Evolutionary conservation across 805 yeast genomes (phyloP).

Genomic region (Kodamaea hsintzibuensis): DNA sequence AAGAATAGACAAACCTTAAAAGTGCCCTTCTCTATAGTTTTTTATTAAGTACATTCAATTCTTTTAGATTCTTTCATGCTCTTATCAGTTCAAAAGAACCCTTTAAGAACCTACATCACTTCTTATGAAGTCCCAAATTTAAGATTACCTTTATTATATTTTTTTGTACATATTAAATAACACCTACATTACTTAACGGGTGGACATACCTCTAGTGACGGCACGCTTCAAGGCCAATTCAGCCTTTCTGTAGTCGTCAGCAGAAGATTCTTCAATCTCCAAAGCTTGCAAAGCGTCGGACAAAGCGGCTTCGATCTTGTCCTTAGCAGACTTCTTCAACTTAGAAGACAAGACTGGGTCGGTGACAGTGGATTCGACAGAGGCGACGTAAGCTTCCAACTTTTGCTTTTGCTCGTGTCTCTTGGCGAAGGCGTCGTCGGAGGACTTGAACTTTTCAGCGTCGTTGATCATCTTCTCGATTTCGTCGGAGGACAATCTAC

Average conservation of each 20-base stretch:
- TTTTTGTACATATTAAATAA: slow-evolving; percentile 12
- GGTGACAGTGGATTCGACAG: slow-evolving; percentile 93
- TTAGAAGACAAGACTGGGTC: slow-evolving; percentile 98
- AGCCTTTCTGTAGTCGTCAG: slow-evolving; percentile 98
- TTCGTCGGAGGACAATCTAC: slow-evolving; percentile 51
- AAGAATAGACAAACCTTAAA: not conserved
- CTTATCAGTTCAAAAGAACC: no score
- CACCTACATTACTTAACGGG: slow-evolving; percentile 60
- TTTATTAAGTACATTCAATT: no score
- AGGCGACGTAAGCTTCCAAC: slow-evolving; percentile 91
- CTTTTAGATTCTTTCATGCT: no score
- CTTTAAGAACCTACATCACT: not conserved
- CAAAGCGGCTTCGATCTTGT: slow-evolving; percentile 95
- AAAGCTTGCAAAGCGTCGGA: slow-evolving; percentile 98
- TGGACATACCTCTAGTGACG: slow-evolving; percentile 98
- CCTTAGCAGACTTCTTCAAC: slow-evolving; percentile 95
- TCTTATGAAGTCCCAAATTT: not conserved
- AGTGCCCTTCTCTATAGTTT: no score
- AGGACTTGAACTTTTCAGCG: slow-evolving; percentile 77
- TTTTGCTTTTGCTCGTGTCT: slow-evolving; percentile 99
- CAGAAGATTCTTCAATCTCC: slow-evolving; percentile 92
- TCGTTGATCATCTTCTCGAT: slow-evolving; percentile 50
- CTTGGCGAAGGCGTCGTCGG: slow-evolving; percentile 99
- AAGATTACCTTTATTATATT: slow-evolving; percentile 2
- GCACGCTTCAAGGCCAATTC: slow-evolving; percentile 99